These are phyloP conservation scores for Phytophthora sojae DNA, from an alignment of 352 stramenopile species.

Conservation along the genomic window DNA sequence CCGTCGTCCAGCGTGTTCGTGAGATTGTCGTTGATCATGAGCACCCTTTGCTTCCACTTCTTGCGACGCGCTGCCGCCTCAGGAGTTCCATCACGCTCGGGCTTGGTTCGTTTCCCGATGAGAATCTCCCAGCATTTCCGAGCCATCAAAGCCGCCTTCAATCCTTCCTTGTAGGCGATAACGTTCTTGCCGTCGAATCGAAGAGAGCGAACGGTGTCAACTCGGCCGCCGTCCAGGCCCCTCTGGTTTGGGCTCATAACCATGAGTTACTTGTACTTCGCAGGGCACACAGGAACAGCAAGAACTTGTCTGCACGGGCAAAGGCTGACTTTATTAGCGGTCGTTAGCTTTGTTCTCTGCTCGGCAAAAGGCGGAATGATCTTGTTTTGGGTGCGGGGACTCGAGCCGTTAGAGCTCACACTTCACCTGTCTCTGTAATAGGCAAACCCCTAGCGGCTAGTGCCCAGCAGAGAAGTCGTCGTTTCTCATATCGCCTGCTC, in stretches of 20 bases:
- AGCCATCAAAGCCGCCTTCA: slow-evolving; percentile 18
- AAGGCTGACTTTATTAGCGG: no score
- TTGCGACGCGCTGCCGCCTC: slow-evolving; percentile 1
- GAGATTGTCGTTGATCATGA: slow-evolving; percentile 24
- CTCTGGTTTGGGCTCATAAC: slow-evolving; percentile 15
- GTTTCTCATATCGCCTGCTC: no score
- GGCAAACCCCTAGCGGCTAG: no score
- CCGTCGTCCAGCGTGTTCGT: slow-evolving; percentile 23
- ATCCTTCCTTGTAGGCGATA: slow-evolving; percentile 18
- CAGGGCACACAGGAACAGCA: no score
- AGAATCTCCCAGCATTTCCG: slow-evolving; percentile 23
- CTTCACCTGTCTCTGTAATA: no score
- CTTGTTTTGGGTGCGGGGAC: no score
- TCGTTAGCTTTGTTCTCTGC: no score
- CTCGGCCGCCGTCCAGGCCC: background rate
- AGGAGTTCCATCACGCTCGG: slow-evolving; percentile 5
- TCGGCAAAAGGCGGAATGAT: no score
- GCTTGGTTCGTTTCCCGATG: slow-evolving; percentile 6
- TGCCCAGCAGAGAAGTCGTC: background rate
- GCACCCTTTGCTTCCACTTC: background rate
- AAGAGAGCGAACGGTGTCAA: slow-evolving; percentile 22
- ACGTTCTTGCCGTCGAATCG: slow-evolving; percentile 27
- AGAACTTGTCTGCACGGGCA: no score
- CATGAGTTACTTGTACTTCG: no score
- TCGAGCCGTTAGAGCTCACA: no score